These are phyloP conservation scores for Pichia deserticola DNA, from an alignment of 805 yeast species.

Conservation along the genomic window DNA sequence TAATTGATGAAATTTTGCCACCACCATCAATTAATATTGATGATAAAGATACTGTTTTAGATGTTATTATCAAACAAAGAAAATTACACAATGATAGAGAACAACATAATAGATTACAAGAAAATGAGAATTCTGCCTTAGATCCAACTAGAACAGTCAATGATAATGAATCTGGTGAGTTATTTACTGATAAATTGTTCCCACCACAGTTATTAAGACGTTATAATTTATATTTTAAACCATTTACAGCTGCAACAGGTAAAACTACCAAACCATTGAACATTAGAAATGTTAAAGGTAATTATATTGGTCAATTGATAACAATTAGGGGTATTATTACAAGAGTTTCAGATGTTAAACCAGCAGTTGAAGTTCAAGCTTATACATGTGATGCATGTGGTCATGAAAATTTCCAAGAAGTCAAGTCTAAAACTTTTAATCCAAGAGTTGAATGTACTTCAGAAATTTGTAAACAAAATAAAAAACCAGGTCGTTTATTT, in stretches of 20 bases:
- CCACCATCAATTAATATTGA: conserved; percentile 73
- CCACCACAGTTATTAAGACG: conserved; percentile 85
- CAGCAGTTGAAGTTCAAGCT: conserved; percentile 83
- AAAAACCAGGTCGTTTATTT: conserved; percentile 80
- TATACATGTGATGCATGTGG: conserved; percentile 98
- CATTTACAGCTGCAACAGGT: conserved; percentile 41
- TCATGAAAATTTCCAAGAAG: conserved; percentile 93
- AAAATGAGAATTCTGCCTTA: conserved; percentile 39
- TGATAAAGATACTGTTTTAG: conserved; percentile 84
- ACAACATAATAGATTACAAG: conserved; percentile 60
- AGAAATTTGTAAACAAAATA: conserved; percentile 66
- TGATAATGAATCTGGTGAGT: conserved; percentile 10
- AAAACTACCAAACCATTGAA: conserved; percentile 55
- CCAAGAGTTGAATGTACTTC: conserved; percentile 90
- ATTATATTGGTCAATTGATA: conserved; percentile 74
- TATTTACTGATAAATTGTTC: conserved; percentile 45
- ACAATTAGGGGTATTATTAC: conserved; percentile 94
- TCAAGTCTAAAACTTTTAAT: conserved; percentile 70
- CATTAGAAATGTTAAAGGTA: conserved; percentile 85
- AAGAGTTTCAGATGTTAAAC: conserved; percentile 93
- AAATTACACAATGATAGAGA: conserved; percentile 70
- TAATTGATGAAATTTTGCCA: conserved; percentile 80
- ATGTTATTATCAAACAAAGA: conserved; percentile 88
- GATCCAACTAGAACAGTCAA: conserved; percentile 13
- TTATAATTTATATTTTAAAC: conserved; percentile 80